Percentiles rank a stretch among this genome's conserved stretches.
Conservation (phyloP, 1,284 basidiomycete species). For the Trichosporon sp. region DNA sequence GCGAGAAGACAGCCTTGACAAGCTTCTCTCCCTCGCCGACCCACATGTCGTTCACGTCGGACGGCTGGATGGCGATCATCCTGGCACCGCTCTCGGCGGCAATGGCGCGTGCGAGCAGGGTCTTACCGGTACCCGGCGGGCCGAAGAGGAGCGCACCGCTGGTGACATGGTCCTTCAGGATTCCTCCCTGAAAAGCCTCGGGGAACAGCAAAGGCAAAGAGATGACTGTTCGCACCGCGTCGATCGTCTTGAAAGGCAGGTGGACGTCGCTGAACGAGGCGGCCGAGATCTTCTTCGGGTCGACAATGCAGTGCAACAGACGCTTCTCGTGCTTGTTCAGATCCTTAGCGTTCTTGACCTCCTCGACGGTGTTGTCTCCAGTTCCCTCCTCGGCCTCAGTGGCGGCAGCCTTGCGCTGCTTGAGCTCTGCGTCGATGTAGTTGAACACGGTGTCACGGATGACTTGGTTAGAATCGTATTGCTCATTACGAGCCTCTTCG, state of each 20-base stretch:
- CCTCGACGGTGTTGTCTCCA: conserved; percentile 61
- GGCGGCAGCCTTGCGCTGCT: conserved; percentile 1
- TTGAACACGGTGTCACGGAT: background rate
- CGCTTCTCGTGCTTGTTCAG: conserved; percentile 71
- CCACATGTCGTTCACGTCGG: conserved; percentile 55
- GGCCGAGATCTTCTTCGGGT: conserved; percentile 58
- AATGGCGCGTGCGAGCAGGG: conserved; percentile 78
- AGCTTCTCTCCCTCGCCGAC: conserved; percentile 94
- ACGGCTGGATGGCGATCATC: conserved; percentile 64
- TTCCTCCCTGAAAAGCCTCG: conserved; percentile 80
- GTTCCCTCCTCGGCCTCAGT: conserved; percentile 2
- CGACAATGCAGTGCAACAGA: conserved; percentile 73
- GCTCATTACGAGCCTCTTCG: conserved; percentile 16
- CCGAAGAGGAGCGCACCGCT: conserved; percentile 82
- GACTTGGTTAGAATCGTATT: background rate
- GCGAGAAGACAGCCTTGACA: conserved; percentile 80
- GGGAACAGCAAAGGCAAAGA: conserved; percentile 86
- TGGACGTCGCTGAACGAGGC: conserved; percentile 84
- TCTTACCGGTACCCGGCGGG: conserved; percentile 85
- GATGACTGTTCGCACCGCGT: conserved; percentile 82
- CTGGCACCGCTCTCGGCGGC: conserved; percentile 85
- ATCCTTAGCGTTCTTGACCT: conserved; percentile 64
- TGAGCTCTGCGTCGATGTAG: conserved; percentile 14
- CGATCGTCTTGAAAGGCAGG: conserved; percentile 74
- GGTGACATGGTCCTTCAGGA: conserved; percentile 83